Conservation (phyloP, 129 eudicot genomes). For the Gnaphalium uliginosum region DNA sequence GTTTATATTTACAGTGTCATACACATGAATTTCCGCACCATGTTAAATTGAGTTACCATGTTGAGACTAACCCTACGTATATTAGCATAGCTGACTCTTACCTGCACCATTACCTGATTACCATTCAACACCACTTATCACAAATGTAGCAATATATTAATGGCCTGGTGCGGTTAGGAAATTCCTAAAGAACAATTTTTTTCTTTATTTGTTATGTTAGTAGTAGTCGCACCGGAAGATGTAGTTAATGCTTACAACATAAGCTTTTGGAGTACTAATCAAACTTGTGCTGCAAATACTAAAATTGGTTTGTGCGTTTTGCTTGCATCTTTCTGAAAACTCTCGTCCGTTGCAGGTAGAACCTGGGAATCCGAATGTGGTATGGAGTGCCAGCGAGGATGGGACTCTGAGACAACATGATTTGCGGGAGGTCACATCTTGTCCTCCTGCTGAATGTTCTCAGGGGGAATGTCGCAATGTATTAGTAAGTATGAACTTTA, state of each 20-base stretch:
- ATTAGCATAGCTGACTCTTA: no score
- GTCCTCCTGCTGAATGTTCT: conserved; percentile 81
- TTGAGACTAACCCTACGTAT: background rate
- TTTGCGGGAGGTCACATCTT: conserved; percentile 84
- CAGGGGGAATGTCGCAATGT: conserved; percentile 84
- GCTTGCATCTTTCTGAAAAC: background rate
- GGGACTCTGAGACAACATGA: conserved; percentile 98
- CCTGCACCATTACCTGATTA: background rate
- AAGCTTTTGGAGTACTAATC: background rate
- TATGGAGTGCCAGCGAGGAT: conserved; percentile 99
- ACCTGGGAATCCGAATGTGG: conserved; percentile 88
- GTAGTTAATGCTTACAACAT: background rate
- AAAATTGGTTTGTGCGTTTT: conserved; percentile 9
- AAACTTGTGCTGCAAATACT: background rate
- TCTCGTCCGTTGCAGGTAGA: conserved; percentile 63
- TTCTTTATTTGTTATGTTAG: background rate
- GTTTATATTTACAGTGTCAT: background rate
- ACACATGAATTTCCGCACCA: background rate
- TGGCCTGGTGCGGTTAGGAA: background rate
- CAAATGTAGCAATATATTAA: background rate
- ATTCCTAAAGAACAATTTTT: background rate
- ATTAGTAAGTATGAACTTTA: conserved; percentile 55
- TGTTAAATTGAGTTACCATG: background rate
- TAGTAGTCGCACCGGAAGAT: no score
- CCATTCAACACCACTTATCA: background rate